Evolutionary conservation across 2,329 filamentous ascomycete genomes (phyloP).

Genomic region (Fusarium fracticaudum): DNA sequence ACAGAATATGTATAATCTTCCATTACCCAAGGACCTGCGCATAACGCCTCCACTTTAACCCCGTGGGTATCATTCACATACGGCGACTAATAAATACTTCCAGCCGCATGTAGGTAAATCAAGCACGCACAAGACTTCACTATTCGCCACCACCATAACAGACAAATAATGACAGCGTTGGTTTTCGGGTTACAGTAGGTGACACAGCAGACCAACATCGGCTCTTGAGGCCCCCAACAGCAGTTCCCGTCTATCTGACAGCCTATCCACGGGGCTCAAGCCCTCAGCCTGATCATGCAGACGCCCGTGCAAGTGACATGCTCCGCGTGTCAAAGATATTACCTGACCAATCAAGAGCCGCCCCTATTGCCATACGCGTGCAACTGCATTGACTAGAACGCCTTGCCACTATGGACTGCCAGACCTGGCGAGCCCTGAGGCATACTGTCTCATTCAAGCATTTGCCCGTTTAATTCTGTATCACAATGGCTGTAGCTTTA

Average conservation of each 20-base stretch:
- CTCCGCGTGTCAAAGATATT: constrained; percentile 29
- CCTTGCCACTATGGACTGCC: constrained; percentile 12
- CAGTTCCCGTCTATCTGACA: not conserved
- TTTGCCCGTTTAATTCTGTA: constrained; percentile 6
- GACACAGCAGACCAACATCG: constrained; percentile 13
- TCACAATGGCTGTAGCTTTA: not conserved
- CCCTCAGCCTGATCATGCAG: constrained; percentile 18
- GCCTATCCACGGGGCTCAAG: not conserved
- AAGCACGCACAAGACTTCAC: not conserved
- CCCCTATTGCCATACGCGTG: not conserved
- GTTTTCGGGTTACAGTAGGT: constrained; percentile 16
- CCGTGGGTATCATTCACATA: not conserved
- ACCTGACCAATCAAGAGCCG: constrained; percentile 7
- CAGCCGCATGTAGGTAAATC: not conserved
- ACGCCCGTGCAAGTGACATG: constrained; percentile 24
- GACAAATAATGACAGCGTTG: not conserved
- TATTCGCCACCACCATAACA: constrained; percentile 4
- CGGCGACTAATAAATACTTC: not conserved
- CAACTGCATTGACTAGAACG: constrained; percentile 23
- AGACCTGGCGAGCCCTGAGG: not conserved
- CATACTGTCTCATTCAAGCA: not conserved
- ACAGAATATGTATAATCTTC: not conserved
- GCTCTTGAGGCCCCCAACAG: constrained; percentile 30
- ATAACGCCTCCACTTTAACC: constrained; percentile 3
- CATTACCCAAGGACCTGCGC: not conserved